A percentile compares a stretch with the other conserved stretches of the same genome.
Evolutionary conservation across 441 rosid genomes (phyloP).

Genomic region (Croton setiger): DNA sequence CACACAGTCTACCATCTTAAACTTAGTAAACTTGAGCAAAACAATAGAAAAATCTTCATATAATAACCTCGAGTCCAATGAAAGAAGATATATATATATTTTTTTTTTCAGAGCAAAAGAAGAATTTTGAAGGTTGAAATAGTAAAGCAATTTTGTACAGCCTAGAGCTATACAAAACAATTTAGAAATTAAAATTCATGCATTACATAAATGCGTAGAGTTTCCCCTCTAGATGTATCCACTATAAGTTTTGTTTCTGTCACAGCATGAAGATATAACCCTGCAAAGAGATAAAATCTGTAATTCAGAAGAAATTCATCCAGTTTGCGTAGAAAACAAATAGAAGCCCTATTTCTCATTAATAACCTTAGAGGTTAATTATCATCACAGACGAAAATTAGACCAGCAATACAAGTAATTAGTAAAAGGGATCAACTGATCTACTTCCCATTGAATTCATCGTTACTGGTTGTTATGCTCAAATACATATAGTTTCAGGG

Average conservation of each 20-base stretch:
- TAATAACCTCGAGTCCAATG: slow-evolving; percentile 6
- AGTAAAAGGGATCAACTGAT: not conserved
- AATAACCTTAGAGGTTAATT: not conserved
- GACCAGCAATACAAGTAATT: not conserved
- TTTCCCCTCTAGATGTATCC: slow-evolving; percentile 93
- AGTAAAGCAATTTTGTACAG: not conserved
- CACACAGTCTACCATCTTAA: not conserved
- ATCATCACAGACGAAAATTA: not conserved
- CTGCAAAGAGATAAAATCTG: slow-evolving; percentile 35
- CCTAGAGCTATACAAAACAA: not conserved
- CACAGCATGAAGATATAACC: slow-evolving; percentile 70
- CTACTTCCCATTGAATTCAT: not conserved
- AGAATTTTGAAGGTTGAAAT: not conserved
- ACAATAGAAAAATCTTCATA: not conserved
- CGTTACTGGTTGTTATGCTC: not conserved
- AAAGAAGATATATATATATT: no score
- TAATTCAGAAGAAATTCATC: not conserved
- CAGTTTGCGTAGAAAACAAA: not conserved
- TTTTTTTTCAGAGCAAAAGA: no score
- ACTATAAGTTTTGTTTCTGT: slow-evolving; percentile 89
- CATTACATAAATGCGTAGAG: slow-evolving; percentile 78
- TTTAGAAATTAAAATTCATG: slow-evolving; percentile 11
- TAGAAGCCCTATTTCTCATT: not conserved
- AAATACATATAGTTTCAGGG: not conserved
- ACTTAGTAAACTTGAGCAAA: not conserved